phyloP scores from a whole-genome alignment of 108 stramenopile species.

The Nitzschia putrida region DNA sequence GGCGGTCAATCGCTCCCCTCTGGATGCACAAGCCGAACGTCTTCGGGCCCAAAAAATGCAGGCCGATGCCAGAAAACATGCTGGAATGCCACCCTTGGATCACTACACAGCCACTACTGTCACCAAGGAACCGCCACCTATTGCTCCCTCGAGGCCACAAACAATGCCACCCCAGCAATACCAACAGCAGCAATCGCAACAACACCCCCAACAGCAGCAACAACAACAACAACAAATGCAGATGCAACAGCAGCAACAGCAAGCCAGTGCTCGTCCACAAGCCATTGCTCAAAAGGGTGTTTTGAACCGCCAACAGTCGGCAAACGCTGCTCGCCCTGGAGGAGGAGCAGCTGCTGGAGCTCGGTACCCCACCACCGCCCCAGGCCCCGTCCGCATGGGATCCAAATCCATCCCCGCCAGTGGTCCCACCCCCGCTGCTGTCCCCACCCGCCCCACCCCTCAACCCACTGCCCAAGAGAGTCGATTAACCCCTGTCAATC shows the following conservation, averaged over 20 bases:
- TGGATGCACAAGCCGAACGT: slow-evolving; percentile 21
- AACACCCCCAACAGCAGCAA: slow-evolving; percentile 29
- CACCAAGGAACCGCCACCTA: slow-evolving; percentile 38
- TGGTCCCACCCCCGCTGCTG: neutral
- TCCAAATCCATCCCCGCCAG: neutral
- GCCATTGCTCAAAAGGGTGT: slow-evolving; percentile 14
- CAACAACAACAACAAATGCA: slow-evolving; percentile 31
- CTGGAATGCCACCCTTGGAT: slow-evolving; percentile 58
- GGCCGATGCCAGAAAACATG: slow-evolving; percentile 49
- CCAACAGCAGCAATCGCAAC: slow-evolving; percentile 23
- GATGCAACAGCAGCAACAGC: slow-evolving; percentile 34
- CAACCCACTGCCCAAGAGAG: slow-evolving; percentile 51
- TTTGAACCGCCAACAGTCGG: slow-evolving; percentile 19
- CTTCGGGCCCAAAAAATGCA: slow-evolving; percentile 43
- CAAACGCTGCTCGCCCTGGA: neutral
- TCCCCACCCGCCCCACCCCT: slow-evolving; percentile 31
- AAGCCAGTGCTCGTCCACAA: slow-evolving; percentile 18
- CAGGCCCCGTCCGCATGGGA: neutral
- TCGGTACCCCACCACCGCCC: slow-evolving; percentile 6
- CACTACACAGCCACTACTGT: slow-evolving; percentile 42
- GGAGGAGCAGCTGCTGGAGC: neutral
- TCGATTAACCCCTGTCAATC: slow-evolving; percentile 38
- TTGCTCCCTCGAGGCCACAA: slow-evolving; percentile 24
- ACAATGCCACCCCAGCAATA: slow-evolving; percentile 25
- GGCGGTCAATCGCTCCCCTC: neutral